phyloP scores from a whole-genome alignment of 176 grass and related monocot genomes.

The Juncus effusus region DNA sequence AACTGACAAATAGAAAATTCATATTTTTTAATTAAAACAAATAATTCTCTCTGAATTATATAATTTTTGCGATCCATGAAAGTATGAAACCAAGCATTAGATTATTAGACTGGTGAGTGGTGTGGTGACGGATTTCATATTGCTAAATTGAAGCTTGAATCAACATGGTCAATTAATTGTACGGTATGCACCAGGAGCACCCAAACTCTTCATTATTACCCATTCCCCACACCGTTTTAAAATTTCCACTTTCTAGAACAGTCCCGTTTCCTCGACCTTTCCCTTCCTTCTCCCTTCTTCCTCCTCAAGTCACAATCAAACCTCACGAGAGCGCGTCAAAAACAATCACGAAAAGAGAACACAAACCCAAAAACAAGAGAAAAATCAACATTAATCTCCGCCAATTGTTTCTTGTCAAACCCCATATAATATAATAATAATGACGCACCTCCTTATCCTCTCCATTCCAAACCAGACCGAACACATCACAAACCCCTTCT shows the following conservation, averaged over 20 bases:
- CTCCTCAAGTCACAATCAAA: constrained; percentile 31
- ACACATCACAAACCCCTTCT: neutral
- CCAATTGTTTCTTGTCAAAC: constrained; percentile 15
- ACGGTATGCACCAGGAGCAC: constrained; percentile 4
- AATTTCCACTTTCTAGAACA: constrained; percentile 4
- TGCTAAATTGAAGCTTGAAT: too few species aligned
- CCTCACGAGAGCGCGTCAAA: neutral
- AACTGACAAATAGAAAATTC: too few species aligned
- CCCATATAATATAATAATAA: constrained; percentile 17
- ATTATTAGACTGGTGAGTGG: too few species aligned
- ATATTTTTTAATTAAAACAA: too few species aligned
- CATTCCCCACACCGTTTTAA: neutral
- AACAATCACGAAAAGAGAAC: neutral
- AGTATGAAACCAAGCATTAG: too few species aligned
- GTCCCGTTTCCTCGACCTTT: neutral
- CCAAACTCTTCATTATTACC: neutral
- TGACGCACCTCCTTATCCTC: neutral
- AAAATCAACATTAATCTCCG: neutral
- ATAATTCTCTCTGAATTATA: too few species aligned
- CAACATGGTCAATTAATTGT: neutral
- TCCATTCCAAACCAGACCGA: neutral
- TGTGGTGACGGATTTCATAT: too few species aligned
- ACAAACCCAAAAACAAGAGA: neutral
- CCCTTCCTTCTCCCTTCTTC: constrained; percentile 13
- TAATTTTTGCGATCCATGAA: too few species aligned